Base-by-base conservation (phyloP, 2,329 filamentous ascomycete genomes). In the Dryadomyces quercus-mongolicae region DNA sequence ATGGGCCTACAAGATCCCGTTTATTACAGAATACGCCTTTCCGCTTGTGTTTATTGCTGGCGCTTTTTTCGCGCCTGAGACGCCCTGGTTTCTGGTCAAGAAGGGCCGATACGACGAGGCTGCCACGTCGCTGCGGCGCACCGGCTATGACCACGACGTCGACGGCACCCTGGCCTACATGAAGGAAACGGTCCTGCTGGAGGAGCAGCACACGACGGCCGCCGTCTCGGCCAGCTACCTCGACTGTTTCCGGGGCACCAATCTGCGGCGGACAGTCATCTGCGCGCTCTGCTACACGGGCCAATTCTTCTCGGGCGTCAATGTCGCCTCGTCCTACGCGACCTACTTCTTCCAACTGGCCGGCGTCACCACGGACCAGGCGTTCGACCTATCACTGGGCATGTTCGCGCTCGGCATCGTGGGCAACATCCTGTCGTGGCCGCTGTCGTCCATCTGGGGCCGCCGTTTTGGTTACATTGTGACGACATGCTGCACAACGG, bases 211-310 rank as follows among this genome's bases (percentile, higher is more conserved):
- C 4, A 8, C 4, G 25, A 31, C 83, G 62, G 66, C 74, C 55
- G 71, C 76, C 54, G 68, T 71, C 38, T 15, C n/a, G n/a, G 69
- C 71, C 2, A 73, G 74, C 1, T 79, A 79, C 57, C 21, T 66
- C 34, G 76, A 80, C 57, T 77, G 74, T 51, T 71, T 79, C 60
- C 70, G 65, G 49, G 74, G 74, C 1, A 68, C 69, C 38, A 76
- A 77, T 57, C 62, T 71, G 22, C 69, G 74, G 20, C 71, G 76
- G 34, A 79, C 76, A 0, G 75, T 78, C 62, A 78, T 79, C 42
- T 71, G 74, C 6, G 67, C 67, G 53, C 58, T 70, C 31, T 64
- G 45, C 44, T 16, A 34, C 9, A 18, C 66, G 5, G 69, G 66
- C 25, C 55, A 50, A 31, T 42, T 31, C 20, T 53, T 52, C 38